These are phyloP conservation scores for Bocquillonia castaneifolia DNA, from an alignment of 441 rosid genomes.

Conservation along the genomic window DNA sequence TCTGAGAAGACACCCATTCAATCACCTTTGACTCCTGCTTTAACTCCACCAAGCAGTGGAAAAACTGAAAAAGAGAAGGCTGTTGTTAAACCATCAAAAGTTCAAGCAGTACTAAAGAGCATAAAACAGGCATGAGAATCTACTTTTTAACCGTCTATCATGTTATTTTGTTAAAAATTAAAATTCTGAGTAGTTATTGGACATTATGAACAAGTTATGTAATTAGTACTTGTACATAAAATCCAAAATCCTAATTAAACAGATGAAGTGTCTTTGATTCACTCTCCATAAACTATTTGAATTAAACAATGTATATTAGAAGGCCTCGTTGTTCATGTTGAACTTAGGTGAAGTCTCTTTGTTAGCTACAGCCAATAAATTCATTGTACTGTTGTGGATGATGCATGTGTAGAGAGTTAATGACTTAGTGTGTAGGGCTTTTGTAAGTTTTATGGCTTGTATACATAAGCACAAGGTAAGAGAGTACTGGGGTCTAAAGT, in stretches of 20 bases:
- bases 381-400: not conserved
- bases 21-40: constrained; percentile 66
- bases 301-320: not conserved
- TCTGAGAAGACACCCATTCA: constrained; percentile 49
- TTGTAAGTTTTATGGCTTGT: not conserved
- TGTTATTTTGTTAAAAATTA: not conserved
- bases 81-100: constrained; percentile 50
- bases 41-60: constrained; percentile 44
- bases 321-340: not conserved
- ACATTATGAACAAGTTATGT: not conserved
- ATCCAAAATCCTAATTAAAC: not conserved
- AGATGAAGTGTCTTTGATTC: not conserved
- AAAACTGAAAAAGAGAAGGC: constrained; percentile 58
- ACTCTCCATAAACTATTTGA: not conserved
- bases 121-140: constrained; percentile 57
- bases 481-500: not conserved
- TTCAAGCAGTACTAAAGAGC: constrained; percentile 77
- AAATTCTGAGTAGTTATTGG: not conserved
- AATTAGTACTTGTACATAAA: too few species aligned
- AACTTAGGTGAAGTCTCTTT: not conserved
- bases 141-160: not conserved
- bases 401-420: not conserved
- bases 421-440: not conserved
- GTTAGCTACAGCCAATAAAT: not conserved
- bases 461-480: not conserved